Evolutionary conservation across 2,329 filamentous ascomycete species (phyloP), one percentile per base, ranked within the genome.

Genomic region (Penicillium sp.): DNA sequence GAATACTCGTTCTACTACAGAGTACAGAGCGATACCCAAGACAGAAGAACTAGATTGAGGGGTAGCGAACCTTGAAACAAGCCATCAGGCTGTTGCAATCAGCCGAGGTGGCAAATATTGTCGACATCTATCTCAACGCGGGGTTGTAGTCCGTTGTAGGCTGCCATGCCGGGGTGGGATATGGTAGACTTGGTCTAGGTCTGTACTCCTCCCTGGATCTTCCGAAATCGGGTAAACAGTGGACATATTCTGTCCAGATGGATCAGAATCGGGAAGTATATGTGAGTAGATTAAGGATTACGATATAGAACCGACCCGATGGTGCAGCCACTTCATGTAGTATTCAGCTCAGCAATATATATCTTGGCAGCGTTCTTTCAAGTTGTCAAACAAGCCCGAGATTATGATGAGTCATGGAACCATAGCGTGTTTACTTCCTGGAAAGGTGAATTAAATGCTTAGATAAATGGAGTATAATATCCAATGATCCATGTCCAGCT

Each of bases 401-500:
- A 24, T 2, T 5, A 44, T n/a, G 11, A 43, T 24, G 24, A 50
- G 34, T 34, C 14, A 44, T 5, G 9, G 2, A 11, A 10, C 7
- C 1, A 37, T 44, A 18, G 11, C 38, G 7, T 10, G 9, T 11
- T 34, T 11, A 38, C 8, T 32, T 9, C 26, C 24, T 2, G 1
- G 10, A 14, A 34, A 45, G 24, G 18, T 42, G 26, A 22, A 56
- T 43, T 49, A 40, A 39, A 55, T 50, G 44, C 44, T 53, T 55
- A 24, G 16, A 32, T 39, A 18, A 6, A 20, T 9, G 10, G 29
- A 31, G 29, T 31, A 31, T 50, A 48, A n/a, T n/a, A 35, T 34
- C 22, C 16, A 40, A 39, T n/a, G 18, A 35, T 22, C 50, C 60
- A 39, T 59, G 44, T 39, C 47, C 56, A 57, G 58, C 56, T 58